A percentile compares a stretch with the other conserved stretches of the same genome.
These are phyloP conservation scores for Colletotrichum tropicicola DNA, from an alignment of 2,329 filamentous ascomycete species.

Conservation along the genomic window DNA sequence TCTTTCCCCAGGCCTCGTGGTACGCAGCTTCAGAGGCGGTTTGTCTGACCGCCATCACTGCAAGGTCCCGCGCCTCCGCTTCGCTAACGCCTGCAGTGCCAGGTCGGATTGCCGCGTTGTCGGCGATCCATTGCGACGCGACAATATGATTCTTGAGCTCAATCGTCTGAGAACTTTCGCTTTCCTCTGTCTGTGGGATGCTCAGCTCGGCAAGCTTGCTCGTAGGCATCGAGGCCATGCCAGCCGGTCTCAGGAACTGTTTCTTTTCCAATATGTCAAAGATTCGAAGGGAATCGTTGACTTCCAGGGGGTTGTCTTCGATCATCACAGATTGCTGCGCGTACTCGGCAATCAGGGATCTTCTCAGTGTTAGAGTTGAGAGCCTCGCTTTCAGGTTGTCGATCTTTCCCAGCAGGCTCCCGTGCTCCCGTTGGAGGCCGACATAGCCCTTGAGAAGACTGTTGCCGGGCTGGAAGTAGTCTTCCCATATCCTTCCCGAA, in stretches of 20 bases:
- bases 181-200: not conserved
- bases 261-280: slow-evolving; percentile 7
- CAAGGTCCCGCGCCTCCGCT: slow-evolving; percentile 23
- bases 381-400: slow-evolving; percentile 15
- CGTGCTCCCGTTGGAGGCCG: not conserved
- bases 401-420: slow-evolving; percentile 13
- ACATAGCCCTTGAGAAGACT: slow-evolving; percentile 1
- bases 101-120: slow-evolving; percentile 25
- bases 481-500: slow-evolving; percentile 35
- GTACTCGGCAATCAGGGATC: slow-evolving; percentile 26
- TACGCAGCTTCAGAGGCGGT: slow-evolving; percentile 28
- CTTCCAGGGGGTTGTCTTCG: slow-evolving; percentile 31
- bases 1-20: slow-evolving; percentile 26
- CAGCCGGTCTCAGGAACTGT: not conserved
- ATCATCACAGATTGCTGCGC: slow-evolving; percentile 36
- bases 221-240: slow-evolving; percentile 2
- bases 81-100: slow-evolving; percentile 29
- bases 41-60: slow-evolving; percentile 21
- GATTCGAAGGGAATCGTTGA: slow-evolving; percentile 23
- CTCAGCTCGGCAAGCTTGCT: slow-evolving; percentile 6
- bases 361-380: slow-evolving; percentile 6
- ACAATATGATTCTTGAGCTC: slow-evolving; percentile 35
- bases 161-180: not conserved
- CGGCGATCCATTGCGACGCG: slow-evolving; percentile 33
- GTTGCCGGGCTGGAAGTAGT: slow-evolving; percentile 32